Base-by-base conservation (phyloP, 2,329 filamentous ascomycete species). In the Pseudogymnoascus verrucosus region DNA sequence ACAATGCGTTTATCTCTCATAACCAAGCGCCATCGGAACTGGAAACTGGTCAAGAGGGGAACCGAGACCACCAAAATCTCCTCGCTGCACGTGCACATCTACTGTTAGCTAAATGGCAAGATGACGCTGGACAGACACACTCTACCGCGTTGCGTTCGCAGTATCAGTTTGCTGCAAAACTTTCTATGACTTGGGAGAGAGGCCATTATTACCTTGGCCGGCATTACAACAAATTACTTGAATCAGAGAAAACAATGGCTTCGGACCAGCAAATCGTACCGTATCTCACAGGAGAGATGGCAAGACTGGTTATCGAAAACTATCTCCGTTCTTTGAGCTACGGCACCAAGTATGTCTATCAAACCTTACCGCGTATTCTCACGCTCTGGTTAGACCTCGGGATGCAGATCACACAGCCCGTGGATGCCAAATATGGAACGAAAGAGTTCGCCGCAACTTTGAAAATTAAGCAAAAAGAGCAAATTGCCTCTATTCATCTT, bases 191-290 rank as follows among this genome's bases (percentile, higher is more conserved):
- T 61, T 99, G 93, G 93, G 95, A 99, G 73, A 98, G 97, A 75
- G 93, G 91, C 0, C 93, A 98, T 73, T 99, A 98, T 74, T 96
- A 97, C 74, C 83, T 99, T 8, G 95, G 95, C 4, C 91, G 93
- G 57, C 92, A 98, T 76, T 99, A 99, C 81, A 96, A 96, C 74
- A 99, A 97, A 75, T 84, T 98, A 3, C 79, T 97, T 2, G 93
- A 98, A 70, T 90, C 91, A 0, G 92, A 98, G 74, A 93, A 91
- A 74, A 79, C 83, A 1, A 84, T 96, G 62, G 87, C 89, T 39
- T 80, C 84, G 16, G 84, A 88, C 28, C 92, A 93, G 67, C 92
- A 96, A 74, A 87, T 84, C 44, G 88, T 92, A 62, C 81, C 84
- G 65, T 92, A 87, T 70, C 77, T 95, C 63, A 90, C 85, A 10